Conservation (phyloP, 2,329 filamentous ascomycete genomes). For the Zymoseptoria brevis region DNA sequence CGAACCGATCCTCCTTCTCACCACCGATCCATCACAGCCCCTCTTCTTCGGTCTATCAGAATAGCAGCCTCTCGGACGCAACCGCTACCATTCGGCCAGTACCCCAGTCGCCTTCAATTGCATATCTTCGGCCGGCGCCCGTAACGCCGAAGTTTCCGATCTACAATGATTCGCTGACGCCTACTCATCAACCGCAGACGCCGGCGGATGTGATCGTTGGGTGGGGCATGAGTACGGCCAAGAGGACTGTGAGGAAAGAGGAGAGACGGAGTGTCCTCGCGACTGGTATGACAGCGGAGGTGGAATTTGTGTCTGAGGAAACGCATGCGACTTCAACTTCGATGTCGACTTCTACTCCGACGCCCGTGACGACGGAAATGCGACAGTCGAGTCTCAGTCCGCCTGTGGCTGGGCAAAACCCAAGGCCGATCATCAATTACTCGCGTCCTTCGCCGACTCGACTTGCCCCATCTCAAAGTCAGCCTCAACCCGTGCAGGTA, state of each 20-base stretch:
- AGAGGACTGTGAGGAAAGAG: not conserved
- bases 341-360: not conserved
- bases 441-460: not conserved
- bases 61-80: slow-evolving; percentile 3
- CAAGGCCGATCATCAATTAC: not conserved
- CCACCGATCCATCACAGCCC: not conserved
- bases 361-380: not conserved
- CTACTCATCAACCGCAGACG: slow-evolving; percentile 27
- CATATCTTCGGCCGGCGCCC: not conserved
- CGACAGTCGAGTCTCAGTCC: not conserved
- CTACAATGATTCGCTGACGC: slow-evolving; percentile 26
- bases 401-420: not conserved
- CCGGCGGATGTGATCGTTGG: slow-evolving; percentile 24
- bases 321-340: not conserved
- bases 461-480: too few relatives aligned
- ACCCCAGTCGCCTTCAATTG: not conserved
- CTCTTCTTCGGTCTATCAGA: not conserved
- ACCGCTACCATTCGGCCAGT: not conserved
- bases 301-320: not conserved
- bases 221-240: not conserved
- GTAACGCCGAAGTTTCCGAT: slow-evolving; percentile 19
- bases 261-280: not conserved
- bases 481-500: not conserved
- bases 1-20: slow-evolving; percentile 1
- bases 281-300: not conserved